Base-by-base conservation (phyloP, 2,329 filamentous ascomycete genomes). In the Teratosphaeria viscida region DNA sequence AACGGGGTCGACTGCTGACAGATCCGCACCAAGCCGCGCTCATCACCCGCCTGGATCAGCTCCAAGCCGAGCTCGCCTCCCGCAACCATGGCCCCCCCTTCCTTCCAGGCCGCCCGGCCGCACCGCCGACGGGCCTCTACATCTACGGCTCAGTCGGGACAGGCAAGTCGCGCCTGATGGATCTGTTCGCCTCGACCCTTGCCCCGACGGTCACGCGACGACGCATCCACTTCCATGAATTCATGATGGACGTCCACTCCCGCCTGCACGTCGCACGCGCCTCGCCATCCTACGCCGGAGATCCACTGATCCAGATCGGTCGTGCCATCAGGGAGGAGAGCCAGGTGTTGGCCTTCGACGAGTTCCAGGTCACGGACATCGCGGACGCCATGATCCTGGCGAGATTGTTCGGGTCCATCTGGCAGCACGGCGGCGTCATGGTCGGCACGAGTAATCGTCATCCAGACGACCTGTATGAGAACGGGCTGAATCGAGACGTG, bases 321-420 rank as follows among this genome's bases (percentile, higher is more conserved):
- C 83, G 85, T 64, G 85, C 89, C 58, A 82, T 90, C 64, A 82
- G 88, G 12, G 80, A 86, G 56, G 85, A 83, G 34, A 87, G 84
- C 12, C 87, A 87, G 0, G 86, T 92, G 29, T 72, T 92, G 10
- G 92, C 91, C 66, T 75, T 91, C 2, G 88, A 92, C 66, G 88
- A 92, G 71, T 92, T 92, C 61, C 88, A 92, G 68, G 79, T 92
- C n/a, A 88, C 88, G 0, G 88, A 92, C 71, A 81, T 86, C 62
- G 86, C 85, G 1, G 82, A 87, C 4, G 87, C 85, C 67, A 91
- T 90, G 72, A 88, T 92, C 47, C 75, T 92, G 60, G 87, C 85
- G 62, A 85, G 87, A 64, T 77, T 92, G 1, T 85, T 92, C 67
- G 87, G 87, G 3, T 79, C 81, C 2, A 91, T 91, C 71, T 91